Evolutionary conservation across 2,329 filamentous ascomycete species (phyloP).

Genomic region (Botryotinia convoluta): DNA sequence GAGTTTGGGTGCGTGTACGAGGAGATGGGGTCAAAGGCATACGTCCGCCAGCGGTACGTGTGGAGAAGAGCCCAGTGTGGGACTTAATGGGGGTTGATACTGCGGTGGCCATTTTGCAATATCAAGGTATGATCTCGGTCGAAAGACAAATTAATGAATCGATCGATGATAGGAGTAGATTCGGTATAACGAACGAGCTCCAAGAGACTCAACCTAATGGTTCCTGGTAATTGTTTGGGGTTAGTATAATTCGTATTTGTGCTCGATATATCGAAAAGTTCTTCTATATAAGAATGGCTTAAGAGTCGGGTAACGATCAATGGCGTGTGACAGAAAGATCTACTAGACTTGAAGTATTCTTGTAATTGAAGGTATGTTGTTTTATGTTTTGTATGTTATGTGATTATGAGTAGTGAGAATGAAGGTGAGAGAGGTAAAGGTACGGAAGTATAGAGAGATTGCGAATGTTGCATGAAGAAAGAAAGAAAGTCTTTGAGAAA

Average conservation of each 20-base stretch:
- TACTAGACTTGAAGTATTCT: slow-evolving; percentile 41
- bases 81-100: slow-evolving; percentile 93
- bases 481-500: slow-evolving; percentile 22
- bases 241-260: slow-evolving; percentile 48
- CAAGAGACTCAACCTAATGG: slow-evolving; percentile 60
- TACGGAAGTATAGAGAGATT: slow-evolving; percentile 33
- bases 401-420: slow-evolving; percentile 26
- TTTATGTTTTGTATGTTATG: slow-evolving; percentile 24
- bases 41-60: slow-evolving; percentile 88
- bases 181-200: slow-evolving; percentile 47
- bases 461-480: slow-evolving; percentile 34
- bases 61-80: slow-evolving; percentile 87
- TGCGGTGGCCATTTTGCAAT: slow-evolving; percentile 72
- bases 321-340: slow-evolving; percentile 49
- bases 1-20: slow-evolving; percentile 55
- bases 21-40: slow-evolving; percentile 95
- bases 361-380: slow-evolving; percentile 28
- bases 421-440: slow-evolving; percentile 39
- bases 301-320: slow-evolving; percentile 50
- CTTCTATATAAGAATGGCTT: slow-evolving; percentile 43
- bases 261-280: slow-evolving; percentile 49
- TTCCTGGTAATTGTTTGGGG: slow-evolving; percentile 48
- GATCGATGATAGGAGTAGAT: slow-evolving; percentile 39
- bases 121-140: slow-evolving; percentile 44
- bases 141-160: slow-evolving; percentile 51